These are phyloP conservation scores for Hamamelis virginiana DNA, from an alignment of 164 flowering plant genomes.

Conservation along the genomic window DNA sequence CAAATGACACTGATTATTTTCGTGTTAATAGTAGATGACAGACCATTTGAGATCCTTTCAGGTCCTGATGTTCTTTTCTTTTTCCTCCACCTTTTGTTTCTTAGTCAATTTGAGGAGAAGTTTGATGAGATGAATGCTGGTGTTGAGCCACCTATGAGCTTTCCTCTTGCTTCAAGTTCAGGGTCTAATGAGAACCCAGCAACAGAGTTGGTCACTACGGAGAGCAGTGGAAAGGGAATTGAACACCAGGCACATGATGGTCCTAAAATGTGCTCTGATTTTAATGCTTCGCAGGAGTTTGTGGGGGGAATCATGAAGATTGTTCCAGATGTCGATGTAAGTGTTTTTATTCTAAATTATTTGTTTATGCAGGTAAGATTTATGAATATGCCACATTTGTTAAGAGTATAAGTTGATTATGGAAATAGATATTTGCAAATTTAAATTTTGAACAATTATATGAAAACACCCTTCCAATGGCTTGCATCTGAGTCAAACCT, in stretches of 20 bases:
- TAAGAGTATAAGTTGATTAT: not conserved
- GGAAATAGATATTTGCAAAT: not conserved
- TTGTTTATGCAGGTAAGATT: not conserved
- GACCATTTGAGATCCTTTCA: not conserved
- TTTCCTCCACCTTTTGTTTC: not conserved
- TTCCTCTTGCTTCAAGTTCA: conserved; percentile 41
- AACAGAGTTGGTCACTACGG: conserved; percentile 15
- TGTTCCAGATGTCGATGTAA: conserved; percentile 73
- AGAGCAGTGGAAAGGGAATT: conserved; percentile 21
- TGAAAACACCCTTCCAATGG: not conserved
- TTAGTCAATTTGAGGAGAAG: conserved; percentile 83
- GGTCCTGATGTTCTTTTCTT: not conserved
- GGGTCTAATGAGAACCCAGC: conserved; percentile 34
- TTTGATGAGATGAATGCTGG: conserved; percentile 65
- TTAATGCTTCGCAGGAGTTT: conserved; percentile 39
- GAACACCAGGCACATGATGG: conserved; percentile 33
- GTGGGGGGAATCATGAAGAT: conserved; percentile 71
- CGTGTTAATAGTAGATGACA: not conserved
- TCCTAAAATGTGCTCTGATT: conserved; percentile 25
- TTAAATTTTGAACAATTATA: not conserved
- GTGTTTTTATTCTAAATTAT: conserved; percentile 19
- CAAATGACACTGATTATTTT: not conserved
- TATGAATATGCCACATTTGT: no score
- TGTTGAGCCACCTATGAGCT: conserved; percentile 32
- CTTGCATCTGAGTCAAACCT: not conserved